Conservation (phyloP, 306 rosid species). For the Alnus rubra region DNA sequence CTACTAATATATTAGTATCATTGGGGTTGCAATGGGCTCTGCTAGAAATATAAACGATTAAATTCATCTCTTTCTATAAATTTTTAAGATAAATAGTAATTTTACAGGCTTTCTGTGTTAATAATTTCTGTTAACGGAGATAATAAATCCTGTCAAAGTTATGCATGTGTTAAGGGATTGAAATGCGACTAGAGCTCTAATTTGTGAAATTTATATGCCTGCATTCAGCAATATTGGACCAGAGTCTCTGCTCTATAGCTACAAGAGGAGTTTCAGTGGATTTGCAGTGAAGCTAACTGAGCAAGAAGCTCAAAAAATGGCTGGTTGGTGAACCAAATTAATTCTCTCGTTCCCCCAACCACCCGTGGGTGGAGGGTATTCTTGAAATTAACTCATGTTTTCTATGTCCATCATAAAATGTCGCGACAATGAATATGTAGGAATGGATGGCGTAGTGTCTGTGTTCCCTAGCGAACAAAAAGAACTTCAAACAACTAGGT, state of each 20-base stretch:
- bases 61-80: too few relatives aligned
- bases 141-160: too few relatives aligned
- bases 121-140: too few relatives aligned
- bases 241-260: slow-evolving; percentile 33
- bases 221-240: slow-evolving; percentile 25
- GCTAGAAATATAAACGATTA: too few relatives aligned
- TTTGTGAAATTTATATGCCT: background rate
- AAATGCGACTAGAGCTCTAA: background rate
- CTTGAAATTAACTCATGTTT: too few relatives aligned
- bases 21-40: too few relatives aligned
- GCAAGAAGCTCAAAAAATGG: slow-evolving; percentile 37
- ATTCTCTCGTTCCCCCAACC: background rate
- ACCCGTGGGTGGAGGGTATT: background rate
- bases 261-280: slow-evolving; percentile 45
- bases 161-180: background rate
- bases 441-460: slow-evolving; percentile 47
- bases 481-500: slow-evolving; percentile 51
- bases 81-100: too few relatives aligned
- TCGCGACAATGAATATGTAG: slow-evolving; percentile 19
- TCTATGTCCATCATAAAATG: background rate
- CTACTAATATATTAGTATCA: too few relatives aligned
- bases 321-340: slow-evolving; percentile 25
- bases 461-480: slow-evolving; percentile 44
- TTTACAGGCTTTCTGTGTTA: too few relatives aligned
- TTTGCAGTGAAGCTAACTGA: slow-evolving; percentile 42